A percentile compares a stretch with the other conserved stretches of the same genome.
phyloP scores from a whole-genome alignment of 208 protist species.

The Herpetomonas tarakana region DNA sequence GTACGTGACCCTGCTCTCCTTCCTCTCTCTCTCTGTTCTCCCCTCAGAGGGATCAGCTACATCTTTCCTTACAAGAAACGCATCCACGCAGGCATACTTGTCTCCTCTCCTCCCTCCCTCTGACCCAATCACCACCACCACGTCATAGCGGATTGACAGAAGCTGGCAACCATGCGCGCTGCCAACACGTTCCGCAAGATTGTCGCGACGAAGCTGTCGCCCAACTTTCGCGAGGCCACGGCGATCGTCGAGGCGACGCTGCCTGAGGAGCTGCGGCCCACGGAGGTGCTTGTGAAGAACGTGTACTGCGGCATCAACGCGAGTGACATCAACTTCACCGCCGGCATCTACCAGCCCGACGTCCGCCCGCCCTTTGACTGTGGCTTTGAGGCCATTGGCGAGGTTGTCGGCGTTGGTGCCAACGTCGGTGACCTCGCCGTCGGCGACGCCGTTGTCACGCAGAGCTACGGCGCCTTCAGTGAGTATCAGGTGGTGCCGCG shows the following conservation, averaged over 20 bases:
- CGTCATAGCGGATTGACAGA: no score
- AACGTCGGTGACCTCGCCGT: slow-evolving; percentile 37
- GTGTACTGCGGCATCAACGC: slow-evolving; percentile 85
- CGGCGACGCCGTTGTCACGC: slow-evolving; percentile 67
- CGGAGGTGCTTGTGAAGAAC: slow-evolving; percentile 74
- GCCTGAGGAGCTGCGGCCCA: slow-evolving; percentile 41
- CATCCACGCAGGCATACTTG: background rate
- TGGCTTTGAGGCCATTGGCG: slow-evolving; percentile 83
- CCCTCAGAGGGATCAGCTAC: background rate
- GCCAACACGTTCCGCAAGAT: slow-evolving; percentile 56
- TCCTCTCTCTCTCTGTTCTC: slow-evolving; percentile 7
- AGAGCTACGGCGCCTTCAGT: slow-evolving; percentile 72
- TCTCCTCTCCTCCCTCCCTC: background rate
- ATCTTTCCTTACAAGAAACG: slow-evolving; percentile 6
- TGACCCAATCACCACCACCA: no score
- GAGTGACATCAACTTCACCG: slow-evolving; percentile 89
- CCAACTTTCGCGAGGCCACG: slow-evolving; percentile 61
- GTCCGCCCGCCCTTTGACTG: slow-evolving; percentile 79
- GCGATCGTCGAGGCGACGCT: slow-evolving; percentile 33
- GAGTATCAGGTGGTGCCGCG: slow-evolving; percentile 70
- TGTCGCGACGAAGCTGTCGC: slow-evolving; percentile 57
- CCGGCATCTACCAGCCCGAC: slow-evolving; percentile 73
- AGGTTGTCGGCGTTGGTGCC: slow-evolving; percentile 56
- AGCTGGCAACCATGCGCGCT: no score
- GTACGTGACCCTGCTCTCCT: no score